A percentile compares a stretch with the other conserved stretches of the same genome.
Conservation (phyloP, 345 rosid genomes). For the Psidium guajava region DNA sequence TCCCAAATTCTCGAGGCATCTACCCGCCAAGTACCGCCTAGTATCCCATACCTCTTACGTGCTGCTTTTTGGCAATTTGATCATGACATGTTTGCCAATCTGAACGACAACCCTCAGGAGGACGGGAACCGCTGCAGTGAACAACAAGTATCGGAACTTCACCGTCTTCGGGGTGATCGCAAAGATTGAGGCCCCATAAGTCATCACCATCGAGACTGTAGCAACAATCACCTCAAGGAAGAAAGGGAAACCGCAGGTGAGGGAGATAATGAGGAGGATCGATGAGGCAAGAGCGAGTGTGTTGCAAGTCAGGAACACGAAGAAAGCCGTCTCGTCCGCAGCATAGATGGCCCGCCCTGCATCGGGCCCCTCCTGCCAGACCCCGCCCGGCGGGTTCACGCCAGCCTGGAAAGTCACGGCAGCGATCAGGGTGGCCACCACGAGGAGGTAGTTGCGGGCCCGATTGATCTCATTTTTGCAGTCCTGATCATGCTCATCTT, state of each 20-base stretch:
- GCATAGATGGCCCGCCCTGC: background rate
- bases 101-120: background rate
- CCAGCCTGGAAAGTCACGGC: background rate
- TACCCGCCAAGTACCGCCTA: too few species aligned
- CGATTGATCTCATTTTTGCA: too few species aligned
- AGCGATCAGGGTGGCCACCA: background rate
- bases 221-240: background rate
- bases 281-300: background rate
- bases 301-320: background rate
- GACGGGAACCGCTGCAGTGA: background rate
- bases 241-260: background rate
- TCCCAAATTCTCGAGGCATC: too few species aligned
- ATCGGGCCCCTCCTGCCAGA: background rate
- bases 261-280: background rate
- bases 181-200: background rate
- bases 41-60: background rate
- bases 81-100: background rate
- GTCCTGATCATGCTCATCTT: background rate
- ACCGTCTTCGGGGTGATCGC: background rate
- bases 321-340: background rate
- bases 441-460: background rate
- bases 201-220: background rate
- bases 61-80: too few species aligned
- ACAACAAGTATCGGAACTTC: background rate
- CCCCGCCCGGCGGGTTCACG: background rate